Evolutionary conservation across 2,329 filamentous ascomycete genomes (phyloP).

Genomic region (Beauveria brongniartii): DNA sequence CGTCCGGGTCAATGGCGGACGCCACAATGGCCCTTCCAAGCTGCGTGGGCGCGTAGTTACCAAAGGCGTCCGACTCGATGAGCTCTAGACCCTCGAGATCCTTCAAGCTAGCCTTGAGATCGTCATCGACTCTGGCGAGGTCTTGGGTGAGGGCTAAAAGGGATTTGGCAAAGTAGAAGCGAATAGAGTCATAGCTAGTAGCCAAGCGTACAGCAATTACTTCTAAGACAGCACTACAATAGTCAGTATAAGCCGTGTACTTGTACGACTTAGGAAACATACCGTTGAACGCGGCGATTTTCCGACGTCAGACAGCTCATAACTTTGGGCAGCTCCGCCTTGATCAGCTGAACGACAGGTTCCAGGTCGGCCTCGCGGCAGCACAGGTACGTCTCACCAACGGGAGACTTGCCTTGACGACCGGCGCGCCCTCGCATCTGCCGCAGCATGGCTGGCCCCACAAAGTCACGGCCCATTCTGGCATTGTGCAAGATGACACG

Average conservation of each 20-base stretch:
- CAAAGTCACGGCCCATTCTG: slow-evolving; percentile 66
- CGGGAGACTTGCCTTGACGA: slow-evolving; percentile 68
- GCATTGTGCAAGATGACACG: slow-evolving; percentile 69
- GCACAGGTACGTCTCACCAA: slow-evolving; percentile 71
- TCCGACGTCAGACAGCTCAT: slow-evolving; percentile 61
- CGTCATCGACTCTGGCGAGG: slow-evolving; percentile 37
- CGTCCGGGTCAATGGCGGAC: slow-evolving; percentile 64
- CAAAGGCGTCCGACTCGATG: slow-evolving; percentile 40
- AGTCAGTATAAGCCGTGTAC: slow-evolving; percentile 12
- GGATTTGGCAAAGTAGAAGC: slow-evolving; percentile 61
- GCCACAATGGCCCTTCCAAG: slow-evolving; percentile 65
- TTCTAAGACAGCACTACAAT: slow-evolving; percentile 59
- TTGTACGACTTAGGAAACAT: neutral
- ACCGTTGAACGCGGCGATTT: slow-evolving; percentile 60
- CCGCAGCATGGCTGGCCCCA: slow-evolving; percentile 71
- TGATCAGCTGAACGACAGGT: slow-evolving; percentile 60
- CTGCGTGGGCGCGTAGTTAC: slow-evolving; percentile 51
- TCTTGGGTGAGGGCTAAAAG: slow-evolving; percentile 53
- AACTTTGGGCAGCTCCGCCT: slow-evolving; percentile 62
- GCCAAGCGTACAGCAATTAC: slow-evolving; percentile 61
- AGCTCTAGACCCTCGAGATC: slow-evolving; percentile 50
- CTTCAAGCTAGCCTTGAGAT: slow-evolving; percentile 50
- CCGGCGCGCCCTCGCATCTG: slow-evolving; percentile 76
- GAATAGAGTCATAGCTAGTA: slow-evolving; percentile 54
- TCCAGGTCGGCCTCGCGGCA: slow-evolving; percentile 62